Evolutionary conservation across 2,329 filamentous ascomycete species (phyloP), one percentile per base, ranked within the genome.

Genomic region (Fusarium sororula): DNA sequence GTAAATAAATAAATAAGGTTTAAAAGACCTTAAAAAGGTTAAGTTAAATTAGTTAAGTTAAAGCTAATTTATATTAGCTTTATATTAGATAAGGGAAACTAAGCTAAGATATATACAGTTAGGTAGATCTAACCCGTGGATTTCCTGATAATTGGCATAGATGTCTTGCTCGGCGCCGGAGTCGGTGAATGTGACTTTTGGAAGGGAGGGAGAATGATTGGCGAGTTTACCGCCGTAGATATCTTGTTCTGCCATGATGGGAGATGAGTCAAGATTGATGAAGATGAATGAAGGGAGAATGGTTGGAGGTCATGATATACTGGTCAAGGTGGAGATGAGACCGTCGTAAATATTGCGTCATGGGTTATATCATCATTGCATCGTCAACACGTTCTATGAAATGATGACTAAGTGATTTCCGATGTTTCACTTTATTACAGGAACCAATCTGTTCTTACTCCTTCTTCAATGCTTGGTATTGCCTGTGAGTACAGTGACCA

Each of bases 291-390:
- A 14, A 4, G n/a, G 1, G 0, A n/a, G 28, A 51, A 63, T 55
- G n/a, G 17, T 30, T 51, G 22, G n/a, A 39, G 44, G n/a, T 51
- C 7, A 54, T 70, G 66, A 65, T 66, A 57, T 70, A 47, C 24
- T 42, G 15, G 7, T 32, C 5, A 44, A 44, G 39, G 53, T 55
- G 59, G 66, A 65, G 59, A 39, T 41, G n/a, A 7, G 35, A 63
- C 9, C 9, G 4, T 65, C 67, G 67, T 70, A 70, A 54, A 66
- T 50, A 32, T 70, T 70, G 67, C 67, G 66, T 70, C 67, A 70
- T 66, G 37, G 28, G 67, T 70, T 54, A 66, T 59, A 70, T 70
- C 67, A 55, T 70, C 10, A 70, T 70, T 70, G 53, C 66, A 66
- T 66, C 66, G 42, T 18, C 41, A 14, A 41, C 7, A 11, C 41